A percentile compares a stretch with the other conserved stretches of the same genome.
Evolutionary conservation across 176 grass and related monocot species (phyloP).

Genomic region (Rhynchospora breviuscula): DNA sequence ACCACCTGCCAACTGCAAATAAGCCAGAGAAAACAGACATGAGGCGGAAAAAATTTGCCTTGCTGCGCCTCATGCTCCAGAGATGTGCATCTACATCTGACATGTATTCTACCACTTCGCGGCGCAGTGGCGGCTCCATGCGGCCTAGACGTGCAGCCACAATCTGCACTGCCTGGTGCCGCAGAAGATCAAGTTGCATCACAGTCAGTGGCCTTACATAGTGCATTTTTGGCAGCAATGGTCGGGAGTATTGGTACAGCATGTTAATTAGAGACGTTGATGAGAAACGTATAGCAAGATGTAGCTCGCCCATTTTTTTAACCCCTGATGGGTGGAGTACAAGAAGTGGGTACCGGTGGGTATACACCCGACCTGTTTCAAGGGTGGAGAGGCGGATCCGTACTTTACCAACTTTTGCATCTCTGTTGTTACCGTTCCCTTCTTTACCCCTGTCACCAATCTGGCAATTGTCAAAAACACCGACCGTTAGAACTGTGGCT

Average conservation of each 20-base stretch:
- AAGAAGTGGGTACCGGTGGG: constrained; percentile 80
- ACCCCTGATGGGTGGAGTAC: constrained; percentile 90
- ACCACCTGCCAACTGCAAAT: constrained; percentile 79
- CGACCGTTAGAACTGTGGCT: constrained; percentile 73
- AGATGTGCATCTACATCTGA: constrained; percentile 81
- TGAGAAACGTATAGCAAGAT: constrained; percentile 89
- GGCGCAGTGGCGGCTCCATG: constrained; percentile 91
- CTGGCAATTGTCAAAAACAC: constrained; percentile 94
- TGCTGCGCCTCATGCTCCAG: constrained; percentile 97
- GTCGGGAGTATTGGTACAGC: constrained; percentile 71
- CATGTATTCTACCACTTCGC: constrained; percentile 98
- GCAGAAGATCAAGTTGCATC: constrained; percentile 75
- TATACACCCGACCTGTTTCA: constrained; percentile 91
- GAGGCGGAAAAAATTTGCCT: constrained; percentile 95
- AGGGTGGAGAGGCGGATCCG: constrained; percentile 92
- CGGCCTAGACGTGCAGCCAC: constrained; percentile 77
- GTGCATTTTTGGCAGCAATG: constrained; percentile 94
- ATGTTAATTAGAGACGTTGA: constrained; percentile 83
- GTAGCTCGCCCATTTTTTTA: constrained; percentile 97
- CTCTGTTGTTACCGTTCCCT: constrained; percentile 54
- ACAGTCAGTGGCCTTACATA: constrained; percentile 79
- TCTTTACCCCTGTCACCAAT: constrained; percentile 52
- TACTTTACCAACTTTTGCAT: constrained; percentile 83
- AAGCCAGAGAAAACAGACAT: constrained; percentile 80
- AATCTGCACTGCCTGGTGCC: constrained; percentile 84